Percentiles rank a stretch among this genome's conserved stretches.
phyloP scores from a whole-genome alignment of 352 stramenopile genomes.

The Pythium folliculosum region DNA sequence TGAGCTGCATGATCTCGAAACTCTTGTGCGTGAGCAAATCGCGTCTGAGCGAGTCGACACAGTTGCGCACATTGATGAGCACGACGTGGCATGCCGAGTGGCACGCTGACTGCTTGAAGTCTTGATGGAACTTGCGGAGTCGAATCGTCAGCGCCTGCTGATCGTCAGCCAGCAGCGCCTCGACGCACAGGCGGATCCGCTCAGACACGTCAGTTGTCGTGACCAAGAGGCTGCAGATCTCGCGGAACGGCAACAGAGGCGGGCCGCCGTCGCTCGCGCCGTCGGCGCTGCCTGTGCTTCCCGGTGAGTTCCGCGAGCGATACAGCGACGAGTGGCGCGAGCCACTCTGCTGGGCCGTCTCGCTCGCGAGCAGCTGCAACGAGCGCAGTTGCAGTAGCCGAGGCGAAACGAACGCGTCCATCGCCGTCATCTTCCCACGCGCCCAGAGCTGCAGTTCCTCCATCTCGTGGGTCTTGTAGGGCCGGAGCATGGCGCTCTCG shows the following conservation, averaged over 20 bases:
- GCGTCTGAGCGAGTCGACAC: conserved; percentile 18
- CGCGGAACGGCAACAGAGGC: conserved; percentile 22
- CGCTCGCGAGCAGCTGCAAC: conserved; percentile 24
- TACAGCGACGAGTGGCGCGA: conserved; percentile 26
- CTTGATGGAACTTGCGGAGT: conserved; percentile 26
- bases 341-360: conserved; percentile 19
- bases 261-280: background rate
- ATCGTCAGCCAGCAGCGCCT: conserved; percentile 27
- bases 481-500: conserved; percentile 27
- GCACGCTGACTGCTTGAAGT: conserved; percentile 25
- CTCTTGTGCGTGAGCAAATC: conserved; percentile 23
- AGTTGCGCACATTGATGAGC: conserved; percentile 15
- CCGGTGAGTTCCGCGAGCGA: conserved; percentile 14
- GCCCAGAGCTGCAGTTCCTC: conserved; percentile 20
- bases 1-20: conserved; percentile 31
- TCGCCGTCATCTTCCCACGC: conserved; percentile 6
- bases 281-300: conserved; percentile 2
- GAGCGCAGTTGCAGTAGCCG: conserved; percentile 30
- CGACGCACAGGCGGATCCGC: conserved; percentile 25
- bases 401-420: conserved; percentile 21
- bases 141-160: conserved; percentile 8
- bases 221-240: conserved; percentile 27
- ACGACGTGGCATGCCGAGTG: conserved; percentile 24
- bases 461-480: conserved; percentile 23
- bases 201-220: conserved; percentile 12